Percentiles rank a stretch among this genome's conserved stretches.
These are phyloP conservation scores for Cryphonectria parasitica DNA, from an alignment of 2,329 filamentous ascomycete genomes.

Conservation along the genomic window DNA sequence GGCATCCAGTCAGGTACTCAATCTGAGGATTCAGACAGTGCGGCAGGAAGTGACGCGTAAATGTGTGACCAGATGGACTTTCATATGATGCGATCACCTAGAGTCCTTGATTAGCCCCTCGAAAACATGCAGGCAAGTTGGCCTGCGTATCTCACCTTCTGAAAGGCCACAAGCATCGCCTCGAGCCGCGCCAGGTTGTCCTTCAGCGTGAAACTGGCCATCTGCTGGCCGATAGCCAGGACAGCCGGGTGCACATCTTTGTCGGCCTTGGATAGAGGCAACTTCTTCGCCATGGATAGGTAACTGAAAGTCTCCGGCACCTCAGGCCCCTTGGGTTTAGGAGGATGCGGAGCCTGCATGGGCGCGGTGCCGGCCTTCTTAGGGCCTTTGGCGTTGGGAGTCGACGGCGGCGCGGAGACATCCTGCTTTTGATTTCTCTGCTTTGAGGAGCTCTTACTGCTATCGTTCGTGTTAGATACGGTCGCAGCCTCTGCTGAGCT, in stretches of 20 bases:
- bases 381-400: slow-evolving; percentile 34
- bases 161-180: slow-evolving; percentile 86
- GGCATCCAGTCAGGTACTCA: slow-evolving; percentile 88
- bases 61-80: slow-evolving; percentile 80
- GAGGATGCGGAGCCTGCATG: slow-evolving; percentile 40
- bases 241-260: slow-evolving; percentile 85
- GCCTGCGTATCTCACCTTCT: slow-evolving; percentile 64
- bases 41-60: slow-evolving; percentile 88
- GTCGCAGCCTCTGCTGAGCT: slow-evolving; percentile 43
- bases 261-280: slow-evolving; percentile 62
- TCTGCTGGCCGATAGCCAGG: slow-evolving; percentile 83
- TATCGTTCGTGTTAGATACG: slow-evolving; percentile 47
- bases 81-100: slow-evolving; percentile 92
- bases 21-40: slow-evolving; percentile 94
- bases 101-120: slow-evolving; percentile 27
- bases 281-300: slow-evolving; percentile 68
- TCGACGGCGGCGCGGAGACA: slow-evolving; percentile 37
- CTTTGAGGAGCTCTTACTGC: slow-evolving; percentile 44
- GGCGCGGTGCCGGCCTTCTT: slow-evolving; percentile 32
- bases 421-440: slow-evolving; percentile 51
- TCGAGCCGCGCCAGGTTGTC: slow-evolving; percentile 89
- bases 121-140: neutral
- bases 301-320: slow-evolving; percentile 79
- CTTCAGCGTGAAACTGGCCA: slow-evolving; percentile 84
- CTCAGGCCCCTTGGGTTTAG: slow-evolving; percentile 60